Conservation (phyloP, 1,139 yeast species). For the Martiniozyma asiatica region DNA sequence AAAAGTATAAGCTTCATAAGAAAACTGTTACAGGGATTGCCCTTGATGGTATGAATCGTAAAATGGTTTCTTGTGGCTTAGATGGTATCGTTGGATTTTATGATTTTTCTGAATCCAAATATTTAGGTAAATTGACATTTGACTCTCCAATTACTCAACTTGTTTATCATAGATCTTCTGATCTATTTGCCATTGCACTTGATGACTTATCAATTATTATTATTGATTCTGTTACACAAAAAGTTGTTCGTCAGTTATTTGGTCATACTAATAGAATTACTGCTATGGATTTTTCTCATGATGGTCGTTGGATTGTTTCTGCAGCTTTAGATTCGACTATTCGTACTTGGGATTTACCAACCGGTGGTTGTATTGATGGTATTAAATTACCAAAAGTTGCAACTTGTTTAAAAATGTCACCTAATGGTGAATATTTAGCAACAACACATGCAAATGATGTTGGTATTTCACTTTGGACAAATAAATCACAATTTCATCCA, state of each 20-base stretch:
- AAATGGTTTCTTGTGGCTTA: conserved; percentile 76
- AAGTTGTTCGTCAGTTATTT: conserved; percentile 73
- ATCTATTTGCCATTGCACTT: conserved; percentile 71
- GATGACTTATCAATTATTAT: conserved; percentile 82
- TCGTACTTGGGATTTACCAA: conserved; percentile 95
- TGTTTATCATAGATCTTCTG: conserved; percentile 72
- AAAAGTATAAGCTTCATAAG: conserved; percentile 51
- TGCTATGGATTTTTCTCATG: conserved; percentile 81
- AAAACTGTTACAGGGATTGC: conserved; percentile 83
- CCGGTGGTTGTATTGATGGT: conserved; percentile 96
- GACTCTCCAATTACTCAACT: conserved; percentile 70
- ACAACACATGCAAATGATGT: conserved; percentile 87
- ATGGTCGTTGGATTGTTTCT: conserved; percentile 91
- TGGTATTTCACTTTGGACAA: conserved; percentile 90
- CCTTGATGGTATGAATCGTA: conserved; percentile 79
- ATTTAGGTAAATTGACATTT: conserved; percentile 54
- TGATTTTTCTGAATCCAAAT: conserved; percentile 64
- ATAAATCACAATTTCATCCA: conserved; percentile 70
- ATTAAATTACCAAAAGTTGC: conserved; percentile 67
- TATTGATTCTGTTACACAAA: conserved; percentile 70
- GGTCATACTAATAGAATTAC: conserved; percentile 91
- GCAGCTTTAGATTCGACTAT: conserved; percentile 78
- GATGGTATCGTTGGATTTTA: conserved; percentile 87
- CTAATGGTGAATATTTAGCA: conserved; percentile 83
- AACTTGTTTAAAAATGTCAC: conserved; percentile 71